Evolutionary conservation across 495 filamentous ascomycete species (phyloP), one percentile per base, ranked within the genome.

Genomic region (Diplogelasinospora grovesii): DNA sequence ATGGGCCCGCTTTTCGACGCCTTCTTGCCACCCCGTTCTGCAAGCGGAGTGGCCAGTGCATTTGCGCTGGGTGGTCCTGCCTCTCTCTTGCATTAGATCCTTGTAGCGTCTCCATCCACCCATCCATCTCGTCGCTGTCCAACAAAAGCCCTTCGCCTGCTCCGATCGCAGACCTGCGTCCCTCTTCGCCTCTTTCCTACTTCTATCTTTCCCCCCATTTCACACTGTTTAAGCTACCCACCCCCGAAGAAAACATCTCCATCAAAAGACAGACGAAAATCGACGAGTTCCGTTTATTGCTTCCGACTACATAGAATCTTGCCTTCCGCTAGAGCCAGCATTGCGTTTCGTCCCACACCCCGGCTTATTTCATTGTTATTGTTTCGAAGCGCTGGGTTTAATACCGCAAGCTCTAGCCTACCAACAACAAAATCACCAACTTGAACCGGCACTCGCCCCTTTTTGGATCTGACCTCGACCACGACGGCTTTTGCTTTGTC

Each of bases 21-120:
- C 51, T 46, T 46, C 54, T 60, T 41, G 57, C 57, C 57, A 60
- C 57, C 55, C 46, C 30, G 43, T 44, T 33, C 46, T 44, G 48
- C 51, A 27, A 48, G 36, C 50, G 34, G 52, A 52, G 42, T 56
- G 57, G 49, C 49, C 52, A 53, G 52, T 57, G 54, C 51, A 51
- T 58, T 57, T 52, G 43, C 52, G 49, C 51, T 46, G 29, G 50
- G 49, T 57, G 51, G 59, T 48, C 56, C 61, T 54, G 56, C 59
- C 63, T 60, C 57, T 53, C 59, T 53, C 49, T 54, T 57, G 53
- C 60, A 62, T 60, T 53, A 52, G 45, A 52, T 56, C 56, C 59
- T 43, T 25, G 51, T 58, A 56, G 57, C 48, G 52, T 16, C 52
- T 45, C 52, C 42, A 44, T 28, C 54, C 51, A 22, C 43, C 48